Evolutionary conservation across 1,284 basidiomycete genomes (phyloP).

Genomic region (Rhodotorula sp.): DNA sequence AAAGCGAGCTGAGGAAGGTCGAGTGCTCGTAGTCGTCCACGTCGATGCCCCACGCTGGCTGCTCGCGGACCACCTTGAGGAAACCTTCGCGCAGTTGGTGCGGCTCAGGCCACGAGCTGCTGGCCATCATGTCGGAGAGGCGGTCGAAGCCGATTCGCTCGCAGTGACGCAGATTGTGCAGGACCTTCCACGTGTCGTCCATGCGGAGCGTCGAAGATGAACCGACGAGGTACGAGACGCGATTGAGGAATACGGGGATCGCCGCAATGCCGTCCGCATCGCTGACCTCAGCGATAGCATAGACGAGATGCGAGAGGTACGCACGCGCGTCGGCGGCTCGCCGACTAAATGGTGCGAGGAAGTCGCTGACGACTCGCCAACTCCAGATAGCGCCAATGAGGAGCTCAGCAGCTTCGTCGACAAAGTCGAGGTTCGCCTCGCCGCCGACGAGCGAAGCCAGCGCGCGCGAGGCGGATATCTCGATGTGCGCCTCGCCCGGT

Average conservation of each 20-base stretch:
- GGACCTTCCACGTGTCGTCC: constrained; percentile 65
- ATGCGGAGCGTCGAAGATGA: constrained; percentile 65
- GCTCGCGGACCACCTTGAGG: constrained; percentile 20
- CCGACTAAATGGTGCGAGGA: constrained; percentile 20
- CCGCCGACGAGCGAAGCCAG: constrained; percentile 11
- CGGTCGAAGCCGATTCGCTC: background rate
- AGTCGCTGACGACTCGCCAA: constrained; percentile 40
- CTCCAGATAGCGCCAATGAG: constrained; percentile 41
- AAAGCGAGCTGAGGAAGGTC: constrained; percentile 21
- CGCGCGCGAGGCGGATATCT: constrained; percentile 8
- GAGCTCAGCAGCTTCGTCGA: constrained; percentile 42
- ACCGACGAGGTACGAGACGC: constrained; percentile 78
- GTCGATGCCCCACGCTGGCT: constrained; percentile 40
- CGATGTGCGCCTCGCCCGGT: constrained; percentile 12
- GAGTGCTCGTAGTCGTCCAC: constrained; percentile 26
- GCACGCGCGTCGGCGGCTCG: constrained; percentile 18
- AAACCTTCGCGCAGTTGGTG: constrained; percentile 4
- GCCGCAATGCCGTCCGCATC: constrained; percentile 39
- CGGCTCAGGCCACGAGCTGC: background rate
- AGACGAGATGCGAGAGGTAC: constrained; percentile 33
- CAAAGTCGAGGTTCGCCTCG: constrained; percentile 31
- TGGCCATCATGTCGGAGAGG: background rate
- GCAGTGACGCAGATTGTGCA: constrained; percentile 66
- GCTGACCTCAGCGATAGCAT: constrained; percentile 35
- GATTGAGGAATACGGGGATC: constrained; percentile 70